Conservation (phyloP, 2,329 filamentous ascomycete species). For the Hypomyces perniciosus region DNA sequence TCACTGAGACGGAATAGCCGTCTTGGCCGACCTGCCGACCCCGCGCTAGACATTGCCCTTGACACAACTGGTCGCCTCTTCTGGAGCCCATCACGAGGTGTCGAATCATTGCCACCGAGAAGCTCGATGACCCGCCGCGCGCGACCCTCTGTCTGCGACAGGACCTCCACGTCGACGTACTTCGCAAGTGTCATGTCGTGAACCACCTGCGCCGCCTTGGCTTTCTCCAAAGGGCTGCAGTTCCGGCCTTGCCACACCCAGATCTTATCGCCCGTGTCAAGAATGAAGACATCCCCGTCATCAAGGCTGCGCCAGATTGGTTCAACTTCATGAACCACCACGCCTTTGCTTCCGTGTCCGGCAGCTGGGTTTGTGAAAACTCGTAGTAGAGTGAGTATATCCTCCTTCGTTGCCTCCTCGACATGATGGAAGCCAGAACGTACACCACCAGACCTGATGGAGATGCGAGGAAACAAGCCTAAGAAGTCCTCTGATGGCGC, state of each 20-base stretch:
- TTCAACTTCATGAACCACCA: constrained; percentile 59
- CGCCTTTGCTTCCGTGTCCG: constrained; percentile 26
- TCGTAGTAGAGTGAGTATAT: constrained; percentile 49
- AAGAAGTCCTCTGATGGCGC: constrained; percentile 55
- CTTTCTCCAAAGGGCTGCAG: constrained; percentile 64
- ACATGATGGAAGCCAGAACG: constrained; percentile 59
- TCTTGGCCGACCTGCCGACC: constrained; percentile 19
- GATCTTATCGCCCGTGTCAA: constrained; percentile 58
- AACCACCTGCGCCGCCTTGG: constrained; percentile 61
- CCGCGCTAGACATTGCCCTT: constrained; percentile 15
- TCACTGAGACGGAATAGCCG: constrained; percentile 60
- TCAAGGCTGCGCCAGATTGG: constrained; percentile 57
- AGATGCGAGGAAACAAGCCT: constrained; percentile 52
- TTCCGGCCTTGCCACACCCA: constrained; percentile 64
- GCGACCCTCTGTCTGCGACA: constrained; percentile 54
- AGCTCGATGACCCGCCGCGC: constrained; percentile 50
- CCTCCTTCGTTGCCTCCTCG: constrained; percentile 35
- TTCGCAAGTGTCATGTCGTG: constrained; percentile 59
- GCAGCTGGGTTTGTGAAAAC: constrained; percentile 54
- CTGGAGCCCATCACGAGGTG: constrained; percentile 34
- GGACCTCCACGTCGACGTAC: constrained; percentile 58
- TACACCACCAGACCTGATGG: constrained; percentile 56
- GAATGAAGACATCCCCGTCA: constrained; percentile 59
- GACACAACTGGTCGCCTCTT: constrained; percentile 36
- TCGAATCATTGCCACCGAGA: constrained; percentile 42